Percentiles rank a stretch among this genome's conserved stretches.
phyloP scores from a whole-genome alignment of 768 basidiomycete genomes.

The Trametes sanguinea region DNA sequence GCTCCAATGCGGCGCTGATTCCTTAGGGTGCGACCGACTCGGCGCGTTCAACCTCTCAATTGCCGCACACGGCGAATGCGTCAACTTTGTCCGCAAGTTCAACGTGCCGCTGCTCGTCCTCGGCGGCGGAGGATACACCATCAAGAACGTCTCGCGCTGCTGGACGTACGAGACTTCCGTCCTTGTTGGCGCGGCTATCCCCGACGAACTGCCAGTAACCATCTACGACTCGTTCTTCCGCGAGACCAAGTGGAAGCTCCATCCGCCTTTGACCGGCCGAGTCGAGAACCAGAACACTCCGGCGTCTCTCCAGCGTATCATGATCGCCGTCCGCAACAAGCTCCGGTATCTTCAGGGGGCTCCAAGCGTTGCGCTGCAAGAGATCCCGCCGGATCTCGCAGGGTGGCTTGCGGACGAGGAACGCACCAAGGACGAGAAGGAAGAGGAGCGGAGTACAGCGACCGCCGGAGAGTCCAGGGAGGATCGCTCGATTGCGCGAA shows the following conservation, averaged over 20 bases:
- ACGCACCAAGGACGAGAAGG: slow-evolving; percentile 63
- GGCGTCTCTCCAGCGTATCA: slow-evolving; percentile 81
- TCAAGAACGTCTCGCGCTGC: slow-evolving; percentile 96
- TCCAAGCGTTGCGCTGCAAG: slow-evolving; percentile 95
- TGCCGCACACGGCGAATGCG: slow-evolving; percentile 97
- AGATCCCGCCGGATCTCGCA: slow-evolving; percentile 90
- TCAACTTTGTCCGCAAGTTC: slow-evolving; percentile 93
- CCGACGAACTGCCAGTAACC: slow-evolving; percentile 85
- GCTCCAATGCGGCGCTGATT: slow-evolving; percentile 96
- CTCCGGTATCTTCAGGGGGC: slow-evolving; percentile 92
- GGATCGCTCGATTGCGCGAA: slow-evolving; percentile 55
- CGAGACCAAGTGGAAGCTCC: slow-evolving; percentile 89
- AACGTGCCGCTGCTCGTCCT: slow-evolving; percentile 88
- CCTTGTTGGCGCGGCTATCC: slow-evolving; percentile 78
- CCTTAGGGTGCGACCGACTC: slow-evolving; percentile 89
- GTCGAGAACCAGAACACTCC: slow-evolving; percentile 93
- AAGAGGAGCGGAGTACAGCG: slow-evolving; percentile 64
- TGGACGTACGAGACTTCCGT: slow-evolving; percentile 99
- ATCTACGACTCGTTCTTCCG: slow-evolving; percentile 93
- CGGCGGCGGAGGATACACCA: slow-evolving; percentile 96
- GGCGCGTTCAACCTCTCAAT: slow-evolving; percentile 98
- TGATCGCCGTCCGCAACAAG: slow-evolving; percentile 83
- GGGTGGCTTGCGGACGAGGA: slow-evolving; percentile 77
- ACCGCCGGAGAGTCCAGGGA: slow-evolving; percentile 55
- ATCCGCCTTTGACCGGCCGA: slow-evolving; percentile 87